These are phyloP conservation scores for Populus tremula DNA, from an alignment of 345 rosid species.

Conservation along the genomic window DNA sequence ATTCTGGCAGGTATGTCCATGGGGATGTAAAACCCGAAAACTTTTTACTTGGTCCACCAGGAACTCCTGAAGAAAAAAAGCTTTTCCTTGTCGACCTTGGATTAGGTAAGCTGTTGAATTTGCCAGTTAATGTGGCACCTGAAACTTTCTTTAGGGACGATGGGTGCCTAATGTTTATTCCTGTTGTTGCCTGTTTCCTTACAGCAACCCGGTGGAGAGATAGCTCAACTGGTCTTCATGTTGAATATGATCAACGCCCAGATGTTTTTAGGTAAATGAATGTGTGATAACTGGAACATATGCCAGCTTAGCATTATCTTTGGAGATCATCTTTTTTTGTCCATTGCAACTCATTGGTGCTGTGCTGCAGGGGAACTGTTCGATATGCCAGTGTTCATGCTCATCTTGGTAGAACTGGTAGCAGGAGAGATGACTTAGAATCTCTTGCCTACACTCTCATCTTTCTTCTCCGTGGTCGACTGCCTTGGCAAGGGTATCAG, in stretches of 20 bases:
- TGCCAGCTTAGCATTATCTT: slow-evolving; percentile 1
- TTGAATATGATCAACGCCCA: slow-evolving; percentile 97
- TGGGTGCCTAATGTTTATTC: not conserved
- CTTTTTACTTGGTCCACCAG: slow-evolving; percentile 84
- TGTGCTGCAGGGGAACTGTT: slow-evolving; percentile 80
- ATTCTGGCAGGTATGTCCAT: slow-evolving; percentile 72
- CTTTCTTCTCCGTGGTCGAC: slow-evolving; percentile 93
- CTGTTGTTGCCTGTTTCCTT: slow-evolving; percentile 22
- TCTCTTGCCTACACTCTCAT: slow-evolving; percentile 97
- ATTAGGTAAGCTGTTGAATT: slow-evolving; percentile 48
- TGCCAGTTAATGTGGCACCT: not conserved
- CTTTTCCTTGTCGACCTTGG: slow-evolving; percentile 94
- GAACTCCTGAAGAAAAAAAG: slow-evolving; percentile 81
- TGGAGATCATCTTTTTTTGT: not conserved
- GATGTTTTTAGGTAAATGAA: slow-evolving; percentile 81
- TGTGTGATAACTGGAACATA: not conserved
- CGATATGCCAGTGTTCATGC: slow-evolving; percentile 98
- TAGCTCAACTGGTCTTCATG: slow-evolving; percentile 71
- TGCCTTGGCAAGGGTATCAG: slow-evolving; percentile 99
- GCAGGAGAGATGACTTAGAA: slow-evolving; percentile 94
- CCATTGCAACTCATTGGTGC: slow-evolving; percentile 13
- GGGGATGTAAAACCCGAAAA: slow-evolving; percentile 99
- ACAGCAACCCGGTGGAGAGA: slow-evolving; percentile 93
- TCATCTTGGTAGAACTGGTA: slow-evolving; percentile 95
- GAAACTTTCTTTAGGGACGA: not conserved